Conservation (phyloP, 108 stramenopile species). For the Hondaea fermentalgiana region DNA sequence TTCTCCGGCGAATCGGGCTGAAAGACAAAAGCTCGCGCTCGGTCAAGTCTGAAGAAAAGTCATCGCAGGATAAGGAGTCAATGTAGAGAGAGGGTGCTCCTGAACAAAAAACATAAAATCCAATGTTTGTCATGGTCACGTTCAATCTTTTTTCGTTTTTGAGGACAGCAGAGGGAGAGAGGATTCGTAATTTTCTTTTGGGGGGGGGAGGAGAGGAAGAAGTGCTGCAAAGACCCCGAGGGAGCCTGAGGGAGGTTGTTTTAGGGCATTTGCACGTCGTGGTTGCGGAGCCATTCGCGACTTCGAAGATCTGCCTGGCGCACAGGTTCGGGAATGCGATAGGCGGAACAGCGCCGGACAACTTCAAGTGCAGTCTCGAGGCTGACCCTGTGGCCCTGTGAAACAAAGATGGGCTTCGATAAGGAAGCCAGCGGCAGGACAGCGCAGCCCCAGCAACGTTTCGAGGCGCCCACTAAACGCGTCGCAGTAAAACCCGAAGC, state of each 20-base stretch:
- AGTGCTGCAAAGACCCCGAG: too few species aligned
- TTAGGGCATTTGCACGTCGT: too few species aligned
- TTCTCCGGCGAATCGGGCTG: background rate
- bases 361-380: background rate
- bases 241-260: too few species aligned
- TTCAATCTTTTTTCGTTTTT: too few species aligned
- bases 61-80: background rate
- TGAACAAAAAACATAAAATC: too few species aligned
- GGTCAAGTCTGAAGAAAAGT: background rate
- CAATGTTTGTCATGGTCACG: too few species aligned
- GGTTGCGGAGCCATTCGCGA: background rate
- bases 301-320: slow-evolving; percentile 14
- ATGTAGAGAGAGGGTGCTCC: background rate
- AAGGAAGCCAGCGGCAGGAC: background rate
- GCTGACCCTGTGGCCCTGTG: slow-evolving; percentile 31
- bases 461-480: slow-evolving; percentile 18
- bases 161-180: too few species aligned
- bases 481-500: background rate
- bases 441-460: slow-evolving; percentile 22
- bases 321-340: slow-evolving; percentile 17
- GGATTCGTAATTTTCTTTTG: too few species aligned
- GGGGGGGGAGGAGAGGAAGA: too few species aligned
- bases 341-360: background rate
- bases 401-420: slow-evolving; percentile 31
- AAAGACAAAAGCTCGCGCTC: background rate